phyloP scores from a whole-genome alignment of 768 basidiomycete genomes.

The Macrolepiota dolichaula region DNA sequence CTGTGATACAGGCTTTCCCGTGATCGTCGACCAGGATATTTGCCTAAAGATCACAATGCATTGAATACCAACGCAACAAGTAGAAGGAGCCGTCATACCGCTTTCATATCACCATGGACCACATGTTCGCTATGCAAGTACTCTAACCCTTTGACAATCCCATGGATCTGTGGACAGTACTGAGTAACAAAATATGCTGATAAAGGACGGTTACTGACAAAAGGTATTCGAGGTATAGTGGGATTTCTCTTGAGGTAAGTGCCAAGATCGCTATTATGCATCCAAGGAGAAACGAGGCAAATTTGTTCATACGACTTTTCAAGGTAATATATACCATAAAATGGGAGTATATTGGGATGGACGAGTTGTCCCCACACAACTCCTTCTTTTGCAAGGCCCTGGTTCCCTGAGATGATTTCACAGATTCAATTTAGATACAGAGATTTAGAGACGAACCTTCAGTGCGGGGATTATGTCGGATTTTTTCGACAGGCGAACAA shows the following conservation, averaged over 20 bases:
- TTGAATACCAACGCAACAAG: not conserved
- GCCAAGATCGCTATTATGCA: slow-evolving; percentile 8
- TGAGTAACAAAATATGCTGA: too few species aligned
- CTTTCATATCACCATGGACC: slow-evolving; percentile 17
- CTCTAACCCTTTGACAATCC: slow-evolving; percentile 9
- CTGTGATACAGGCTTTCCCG: slow-evolving; percentile 13
- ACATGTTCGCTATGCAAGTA: slow-evolving; percentile 14
- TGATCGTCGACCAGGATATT: slow-evolving; percentile 13
- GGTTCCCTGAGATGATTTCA: not conserved
- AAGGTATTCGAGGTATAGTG: not conserved
- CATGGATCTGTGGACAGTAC: slow-evolving; percentile 12
- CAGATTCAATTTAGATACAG: not conserved
- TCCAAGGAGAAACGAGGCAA: slow-evolving; percentile 15
- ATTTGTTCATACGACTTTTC: too few species aligned
- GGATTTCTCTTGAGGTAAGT: slow-evolving; percentile 1
- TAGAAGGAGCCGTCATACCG: slow-evolving; percentile 6
- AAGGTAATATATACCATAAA: too few species aligned
- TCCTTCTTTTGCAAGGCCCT: not conserved
- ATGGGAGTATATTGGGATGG: too few species aligned
- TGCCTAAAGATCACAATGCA: slow-evolving; percentile 1
- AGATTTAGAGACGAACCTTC: not conserved
- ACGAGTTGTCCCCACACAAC: not conserved
- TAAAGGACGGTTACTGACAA: slow-evolving; percentile 1
- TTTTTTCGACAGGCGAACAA: slow-evolving; percentile 20
- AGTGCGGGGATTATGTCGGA: slow-evolving; percentile 16